phyloP scores from a whole-genome alignment of 768 basidiomycete species.

The Trametopsis cervina region DNA sequence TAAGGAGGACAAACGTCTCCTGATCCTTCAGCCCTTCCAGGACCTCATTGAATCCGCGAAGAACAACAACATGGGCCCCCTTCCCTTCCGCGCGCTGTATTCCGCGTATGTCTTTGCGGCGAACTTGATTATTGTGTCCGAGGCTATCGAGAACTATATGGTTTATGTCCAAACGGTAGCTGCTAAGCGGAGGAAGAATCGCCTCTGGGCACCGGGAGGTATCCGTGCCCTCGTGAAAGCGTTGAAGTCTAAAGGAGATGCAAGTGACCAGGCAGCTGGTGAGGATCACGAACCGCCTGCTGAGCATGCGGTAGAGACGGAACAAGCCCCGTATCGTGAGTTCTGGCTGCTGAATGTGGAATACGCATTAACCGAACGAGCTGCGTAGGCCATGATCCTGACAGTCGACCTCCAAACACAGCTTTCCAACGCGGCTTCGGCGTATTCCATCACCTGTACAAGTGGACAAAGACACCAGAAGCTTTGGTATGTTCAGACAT shows the following conservation, averaged over 20 bases:
- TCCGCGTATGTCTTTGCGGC: constrained; percentile 43
- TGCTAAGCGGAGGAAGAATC: constrained; percentile 29
- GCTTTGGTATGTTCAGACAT: constrained; percentile 31
- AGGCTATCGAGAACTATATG: constrained; percentile 30
- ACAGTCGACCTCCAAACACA: constrained; percentile 41
- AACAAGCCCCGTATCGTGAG: constrained; percentile 22
- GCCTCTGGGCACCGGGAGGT: constrained; percentile 46
- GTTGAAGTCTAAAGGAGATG: constrained; percentile 17
- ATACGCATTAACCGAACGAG: neutral
- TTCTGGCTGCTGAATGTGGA: constrained; percentile 1
- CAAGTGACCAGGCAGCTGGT: constrained; percentile 9
- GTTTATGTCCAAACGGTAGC: constrained; percentile 31
- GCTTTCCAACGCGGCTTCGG: constrained; percentile 33
- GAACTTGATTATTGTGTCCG: constrained; percentile 33
- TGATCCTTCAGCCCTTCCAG: constrained; percentile 37
- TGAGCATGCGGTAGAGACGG: constrained; percentile 23
- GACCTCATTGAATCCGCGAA: constrained; percentile 27
- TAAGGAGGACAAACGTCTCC: constrained; percentile 25
- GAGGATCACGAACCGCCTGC: constrained; percentile 23
- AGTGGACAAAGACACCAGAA: constrained; percentile 36
- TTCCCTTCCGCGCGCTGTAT: constrained; percentile 38
- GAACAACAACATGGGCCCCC: neutral
- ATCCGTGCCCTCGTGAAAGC: constrained; percentile 28
- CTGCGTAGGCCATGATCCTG: constrained; percentile 34
- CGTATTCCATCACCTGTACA: constrained; percentile 26